These are phyloP conservation scores for Saccharomyces pastorianus DNA, from an alignment of 1,139 yeast species.

Conservation along the genomic window DNA sequence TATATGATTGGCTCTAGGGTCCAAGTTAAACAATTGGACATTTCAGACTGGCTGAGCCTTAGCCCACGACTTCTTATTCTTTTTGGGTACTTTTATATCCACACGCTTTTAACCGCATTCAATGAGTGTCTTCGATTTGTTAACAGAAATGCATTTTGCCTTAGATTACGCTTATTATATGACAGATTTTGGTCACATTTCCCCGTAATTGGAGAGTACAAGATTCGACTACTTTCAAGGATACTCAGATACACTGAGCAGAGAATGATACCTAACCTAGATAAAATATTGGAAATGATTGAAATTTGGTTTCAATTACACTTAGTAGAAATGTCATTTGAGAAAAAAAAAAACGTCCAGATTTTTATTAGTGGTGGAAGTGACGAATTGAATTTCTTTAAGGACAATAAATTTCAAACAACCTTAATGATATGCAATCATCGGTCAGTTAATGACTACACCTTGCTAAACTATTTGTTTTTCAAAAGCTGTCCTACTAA, in stretches of 20 bases:
- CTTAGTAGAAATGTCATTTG: conserved; percentile 17
- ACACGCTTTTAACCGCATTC: conserved; percentile 4
- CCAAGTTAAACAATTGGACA: conserved; percentile 7
- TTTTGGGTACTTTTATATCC: conserved; percentile 6
- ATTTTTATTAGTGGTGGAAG: conserved; percentile 21
- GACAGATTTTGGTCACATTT: conserved; percentile 12
- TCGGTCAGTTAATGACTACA: conserved; percentile 29
- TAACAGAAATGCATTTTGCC: conserved; percentile 3
- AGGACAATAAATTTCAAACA: conserved; percentile 12
- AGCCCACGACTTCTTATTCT: conserved; percentile 6
- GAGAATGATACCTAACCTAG: conserved; percentile 10
- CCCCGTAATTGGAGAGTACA: conserved; percentile 20
- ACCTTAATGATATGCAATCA: conserved; percentile 28
- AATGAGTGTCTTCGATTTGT: conserved; percentile 1
- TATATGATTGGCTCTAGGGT: conserved; percentile 15
- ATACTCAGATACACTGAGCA: conserved; percentile 4
- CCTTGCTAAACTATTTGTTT: conserved; percentile 20
- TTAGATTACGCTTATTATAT: conserved; percentile 5
- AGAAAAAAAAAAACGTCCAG: conserved; percentile 16
- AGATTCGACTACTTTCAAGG: conserved; percentile 7
- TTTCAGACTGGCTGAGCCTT: conserved; percentile 11
- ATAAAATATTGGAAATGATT: conserved; percentile 7
- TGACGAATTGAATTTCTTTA: conserved; percentile 14
- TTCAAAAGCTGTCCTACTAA: conserved; percentile 5
- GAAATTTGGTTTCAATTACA: conserved; percentile 17